Base-by-base conservation (phyloP, 257 asterid species). In the Buddleja alternifolia region DNA sequence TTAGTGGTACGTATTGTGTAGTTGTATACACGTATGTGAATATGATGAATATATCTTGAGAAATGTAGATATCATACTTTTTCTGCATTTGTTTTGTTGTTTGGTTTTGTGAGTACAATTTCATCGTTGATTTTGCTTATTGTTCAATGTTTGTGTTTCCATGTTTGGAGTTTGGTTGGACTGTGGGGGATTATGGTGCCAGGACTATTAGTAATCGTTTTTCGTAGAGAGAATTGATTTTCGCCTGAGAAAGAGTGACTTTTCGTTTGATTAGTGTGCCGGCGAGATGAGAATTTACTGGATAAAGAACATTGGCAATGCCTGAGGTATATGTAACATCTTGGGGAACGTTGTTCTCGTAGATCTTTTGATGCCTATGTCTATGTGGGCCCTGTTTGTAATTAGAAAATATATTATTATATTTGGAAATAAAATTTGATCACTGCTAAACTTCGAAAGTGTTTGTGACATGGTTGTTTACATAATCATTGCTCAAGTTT, bases 1-100 rank as follows among this genome's bases (percentile, higher is more conserved):
- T 52, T 90, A 42, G 72, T 77, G 95, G 97, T 92, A 69, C 46
- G 77, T 11, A n/a, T n/a, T n/a, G n/a, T n/a, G n/a, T n/a, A n/a
- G 16, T 45, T 15, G 34, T 55, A 45, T 14, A 3, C 21, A 10
- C 11, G 24, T 25, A 23, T 73, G 3, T 54, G 55, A 10, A 14
- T 45, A 20, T 15, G 7, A 36, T 24, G 41, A 53, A 21, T 16
- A n/a, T 3, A 29, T 29, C 5, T 37, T 52, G 7, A 15, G n/a
- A 10, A 58, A 11, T n/a, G 32, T 15, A 14, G 32, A 2, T 4
- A 25, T 17, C 15, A 40, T 10, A 29, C 36, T 17, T 41, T 8
- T 10, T 17, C 5, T 23, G 23, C 8, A 2, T 40, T 29, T 47
- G 65, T 7, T 20, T 29, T 39, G 11, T 24, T 69, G 19, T 15